Evolutionary conservation across 768 basidiomycete genomes (phyloP), one percentile per base, ranked within the genome.

Genomic region (Lyophyllum atratum): DNA sequence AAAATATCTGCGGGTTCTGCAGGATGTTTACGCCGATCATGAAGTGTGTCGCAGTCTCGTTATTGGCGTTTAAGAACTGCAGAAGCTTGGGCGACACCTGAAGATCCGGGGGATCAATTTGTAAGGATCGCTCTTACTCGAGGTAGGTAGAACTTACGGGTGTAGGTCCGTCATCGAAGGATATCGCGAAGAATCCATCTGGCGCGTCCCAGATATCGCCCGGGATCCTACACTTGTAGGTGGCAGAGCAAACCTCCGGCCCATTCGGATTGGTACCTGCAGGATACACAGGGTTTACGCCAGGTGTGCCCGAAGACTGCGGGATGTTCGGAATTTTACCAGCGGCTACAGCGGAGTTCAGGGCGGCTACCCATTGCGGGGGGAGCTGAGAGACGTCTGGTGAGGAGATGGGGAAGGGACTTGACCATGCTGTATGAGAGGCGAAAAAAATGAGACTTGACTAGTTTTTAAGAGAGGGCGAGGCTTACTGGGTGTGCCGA

Each of bases 11-110:
- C 4, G 85, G 82, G 66, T 89, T 75, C 40, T 67, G 49, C 25
- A 90, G 63, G 56, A 95, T 89, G 67, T 93, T 90, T 31, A 80
- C 67, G 17, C 95, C 95, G 60, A 97, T 95, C 78, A 94, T 84
- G 70, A 95, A 96, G 68, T 95, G 93, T 4, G 94, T 95, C 3
- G 85, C 86, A n/a, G 71, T 80, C 54, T 85, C 70, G 58, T 87
- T 83, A 55, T 95, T 80, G n/a, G 75, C 52, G 56, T 77, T 60
- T 48, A 96, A 76, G 69, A 93, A 95, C 7, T 81, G 64, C 65
- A 90, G 82, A 19, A 96, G 80, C 11, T 58, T 58, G 1, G 66
- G 64, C 15, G 81, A 80, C 10, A 72, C 56, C 80, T 82, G 53
- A 14, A 47, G 6, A 55, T 0, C 10, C 31, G 21, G 46, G 14